A percentile compares a stretch with the other conserved stretches of the same genome.
Conservation (phyloP, 2,329 filamentous ascomycete genomes). For the Aspergillus sp. region DNA sequence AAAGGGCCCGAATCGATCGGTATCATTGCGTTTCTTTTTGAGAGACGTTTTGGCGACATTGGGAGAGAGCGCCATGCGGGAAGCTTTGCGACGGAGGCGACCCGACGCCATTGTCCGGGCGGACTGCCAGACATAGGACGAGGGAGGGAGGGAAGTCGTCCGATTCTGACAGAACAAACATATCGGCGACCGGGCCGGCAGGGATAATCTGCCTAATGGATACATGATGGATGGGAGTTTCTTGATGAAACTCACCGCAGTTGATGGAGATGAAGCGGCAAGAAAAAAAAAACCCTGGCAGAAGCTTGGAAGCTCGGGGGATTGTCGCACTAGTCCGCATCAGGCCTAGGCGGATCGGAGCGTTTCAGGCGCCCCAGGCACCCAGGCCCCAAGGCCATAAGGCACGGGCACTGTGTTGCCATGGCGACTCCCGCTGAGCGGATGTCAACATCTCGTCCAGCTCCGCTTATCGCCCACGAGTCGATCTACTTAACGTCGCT, state of each 20-base stretch:
- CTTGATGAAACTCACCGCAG: not conserved
- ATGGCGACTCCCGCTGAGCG: slow-evolving; percentile 30
- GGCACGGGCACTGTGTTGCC: slow-evolving; percentile 20
- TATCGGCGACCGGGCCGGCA: slow-evolving; percentile 26
- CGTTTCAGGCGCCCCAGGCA: slow-evolving; percentile 6
- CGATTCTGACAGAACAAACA: slow-evolving; percentile 34
- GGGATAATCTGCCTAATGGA: slow-evolving; percentile 25
- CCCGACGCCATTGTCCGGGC: slow-evolving; percentile 31
- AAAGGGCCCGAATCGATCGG: slow-evolving; percentile 53
- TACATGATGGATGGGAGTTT: slow-evolving; percentile 13
- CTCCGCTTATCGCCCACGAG: not conserved
- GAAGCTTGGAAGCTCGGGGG: slow-evolving; percentile 7
- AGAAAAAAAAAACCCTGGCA: slow-evolving; percentile 9
- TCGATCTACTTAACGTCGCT: slow-evolving; percentile 17
- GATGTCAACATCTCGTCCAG: slow-evolving; percentile 26
- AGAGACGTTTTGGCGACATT: slow-evolving; percentile 27
- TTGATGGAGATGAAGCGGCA: slow-evolving; percentile 2
- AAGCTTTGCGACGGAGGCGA: slow-evolving; percentile 31
- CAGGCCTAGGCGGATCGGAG: slow-evolving; percentile 15
- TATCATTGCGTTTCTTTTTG: slow-evolving; percentile 37
- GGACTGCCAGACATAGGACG: slow-evolving; percentile 25
- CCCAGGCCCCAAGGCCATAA: slow-evolving; percentile 14
- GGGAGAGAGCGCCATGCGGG: slow-evolving; percentile 39
- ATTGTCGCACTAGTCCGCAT: slow-evolving; percentile 9
- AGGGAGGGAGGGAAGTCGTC: slow-evolving; percentile 15